A percentile compares a stretch with the other conserved stretches of the same genome.
These are phyloP conservation scores for Xylaria sp. DNA, from an alignment of 2,329 filamentous ascomycete genomes.

Conservation along the genomic window DNA sequence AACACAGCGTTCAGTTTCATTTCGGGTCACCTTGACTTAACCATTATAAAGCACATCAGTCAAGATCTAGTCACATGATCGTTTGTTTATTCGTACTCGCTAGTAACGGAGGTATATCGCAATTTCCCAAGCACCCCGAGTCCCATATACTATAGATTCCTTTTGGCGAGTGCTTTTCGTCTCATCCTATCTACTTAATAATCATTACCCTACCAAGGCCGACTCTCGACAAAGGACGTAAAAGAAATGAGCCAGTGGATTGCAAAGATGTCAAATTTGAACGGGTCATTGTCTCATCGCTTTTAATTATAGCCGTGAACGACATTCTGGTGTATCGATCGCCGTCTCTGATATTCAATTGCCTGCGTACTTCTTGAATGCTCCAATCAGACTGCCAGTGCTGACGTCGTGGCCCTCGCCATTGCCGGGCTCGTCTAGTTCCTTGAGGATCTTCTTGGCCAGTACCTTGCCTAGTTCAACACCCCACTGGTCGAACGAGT, in stretches of 20 bases:
- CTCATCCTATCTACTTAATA: background rate
- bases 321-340: background rate
- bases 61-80: background rate
- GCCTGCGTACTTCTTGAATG: slow-evolving; percentile 79
- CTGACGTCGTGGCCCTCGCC: slow-evolving; percentile 80
- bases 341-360: slow-evolving; percentile 46
- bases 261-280: no score
- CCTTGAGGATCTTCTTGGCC: slow-evolving; percentile 86
- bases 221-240: background rate
- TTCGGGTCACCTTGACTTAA: no score
- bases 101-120: background rate
- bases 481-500: slow-evolving; percentile 99
- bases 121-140: background rate
- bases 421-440: slow-evolving; percentile 80
- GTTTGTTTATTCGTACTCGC: background rate
- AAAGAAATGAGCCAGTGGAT: background rate
- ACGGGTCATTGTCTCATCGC: no score
- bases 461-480: slow-evolving; percentile 97
- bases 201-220: background rate
- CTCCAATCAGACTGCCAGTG: slow-evolving; percentile 86
- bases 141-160: background rate
- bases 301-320: slow-evolving; percentile 31
- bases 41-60: no score
- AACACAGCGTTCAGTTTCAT: no score
- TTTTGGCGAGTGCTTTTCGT: background rate